phyloP scores from a whole-genome alignment of 2,329 filamentous ascomycete genomes.

The Ascosphaera aggregata region DNA sequence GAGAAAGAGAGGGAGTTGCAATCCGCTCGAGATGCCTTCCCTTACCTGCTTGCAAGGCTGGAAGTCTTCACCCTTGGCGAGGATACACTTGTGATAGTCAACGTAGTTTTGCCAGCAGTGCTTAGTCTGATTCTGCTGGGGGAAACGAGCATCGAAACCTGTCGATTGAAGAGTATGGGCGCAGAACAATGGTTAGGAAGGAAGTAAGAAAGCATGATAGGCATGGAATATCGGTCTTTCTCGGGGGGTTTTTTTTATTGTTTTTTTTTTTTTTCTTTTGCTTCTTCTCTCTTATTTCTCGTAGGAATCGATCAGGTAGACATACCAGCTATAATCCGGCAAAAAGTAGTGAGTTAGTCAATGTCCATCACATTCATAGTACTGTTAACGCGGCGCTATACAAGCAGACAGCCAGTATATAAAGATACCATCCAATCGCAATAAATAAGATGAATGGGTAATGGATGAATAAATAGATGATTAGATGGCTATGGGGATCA shows the following conservation, averaged over 20 bases:
- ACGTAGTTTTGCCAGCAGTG: slow-evolving; percentile 99
- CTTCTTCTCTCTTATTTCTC: no score
- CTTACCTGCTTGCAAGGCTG: slow-evolving; percentile 85
- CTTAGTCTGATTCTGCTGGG: slow-evolving; percentile 86
- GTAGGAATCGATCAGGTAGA: neutral
- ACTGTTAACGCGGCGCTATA: no score
- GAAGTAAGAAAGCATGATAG: no score
- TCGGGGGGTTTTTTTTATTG: no score
- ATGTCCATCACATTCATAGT: no score
- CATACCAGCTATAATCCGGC: neutral
- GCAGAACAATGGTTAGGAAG: slow-evolving; percentile 5
- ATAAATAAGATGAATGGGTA: no score
- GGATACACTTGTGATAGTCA: slow-evolving; percentile 99
- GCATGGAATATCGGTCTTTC: no score
- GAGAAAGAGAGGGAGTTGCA: neutral
- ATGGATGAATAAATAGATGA: slow-evolving; percentile 6
- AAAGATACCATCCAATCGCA: no score
- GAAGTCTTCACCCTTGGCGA: slow-evolving; percentile 97
- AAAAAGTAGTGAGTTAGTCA: neutral
- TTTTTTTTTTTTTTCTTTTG: no score
- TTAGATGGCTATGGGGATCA: slow-evolving; percentile 11
- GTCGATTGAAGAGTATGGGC: slow-evolving; percentile 2
- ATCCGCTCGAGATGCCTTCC: neutral
- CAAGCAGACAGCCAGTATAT: no score
- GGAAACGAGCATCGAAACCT: slow-evolving; percentile 99